Percentiles rank a stretch among this genome's conserved stretches.
Evolutionary conservation across 257 asterid genomes (phyloP).

Genomic region (Primulina tabacum): DNA sequence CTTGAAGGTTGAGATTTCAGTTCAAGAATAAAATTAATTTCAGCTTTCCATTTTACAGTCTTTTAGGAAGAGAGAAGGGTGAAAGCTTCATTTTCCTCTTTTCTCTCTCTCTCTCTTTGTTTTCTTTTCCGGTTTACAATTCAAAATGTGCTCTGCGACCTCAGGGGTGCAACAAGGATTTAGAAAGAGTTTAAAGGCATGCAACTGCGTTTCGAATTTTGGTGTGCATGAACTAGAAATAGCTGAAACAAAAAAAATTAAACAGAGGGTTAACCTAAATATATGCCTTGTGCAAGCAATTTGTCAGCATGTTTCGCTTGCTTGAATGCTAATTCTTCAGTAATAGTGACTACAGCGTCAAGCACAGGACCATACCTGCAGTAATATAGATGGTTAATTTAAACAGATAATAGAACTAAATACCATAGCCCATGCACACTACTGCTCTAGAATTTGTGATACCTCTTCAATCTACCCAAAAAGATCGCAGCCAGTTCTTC

Average conservation of each 20-base stretch:
- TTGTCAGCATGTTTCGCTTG: constrained; percentile 83
- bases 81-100: background rate
- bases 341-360: constrained; percentile 73
- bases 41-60: background rate
- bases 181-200: background rate
- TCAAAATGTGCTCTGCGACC: background rate
- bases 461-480: constrained; percentile 74
- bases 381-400: constrained; percentile 2
- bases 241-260: background rate
- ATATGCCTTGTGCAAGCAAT: constrained; percentile 56
- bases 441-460: constrained; percentile 1
- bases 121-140: too few relatives aligned
- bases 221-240: background rate
- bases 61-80: background rate
- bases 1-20: constrained; percentile 6
- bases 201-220: background rate
- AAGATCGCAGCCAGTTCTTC: constrained; percentile 67
- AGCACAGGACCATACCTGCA: constrained; percentile 78
- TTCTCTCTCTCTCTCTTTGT: too few relatives aligned
- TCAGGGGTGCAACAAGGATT: background rate
- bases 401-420: background rate
- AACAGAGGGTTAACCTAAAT: constrained; percentile 48
- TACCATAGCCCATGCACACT: background rate
- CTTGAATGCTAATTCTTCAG: constrained; percentile 83
- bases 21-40: background rate